These are phyloP conservation scores for Talaromyces nanjingensis DNA, from an alignment of 495 filamentous ascomycete genomes.

Conservation along the genomic window DNA sequence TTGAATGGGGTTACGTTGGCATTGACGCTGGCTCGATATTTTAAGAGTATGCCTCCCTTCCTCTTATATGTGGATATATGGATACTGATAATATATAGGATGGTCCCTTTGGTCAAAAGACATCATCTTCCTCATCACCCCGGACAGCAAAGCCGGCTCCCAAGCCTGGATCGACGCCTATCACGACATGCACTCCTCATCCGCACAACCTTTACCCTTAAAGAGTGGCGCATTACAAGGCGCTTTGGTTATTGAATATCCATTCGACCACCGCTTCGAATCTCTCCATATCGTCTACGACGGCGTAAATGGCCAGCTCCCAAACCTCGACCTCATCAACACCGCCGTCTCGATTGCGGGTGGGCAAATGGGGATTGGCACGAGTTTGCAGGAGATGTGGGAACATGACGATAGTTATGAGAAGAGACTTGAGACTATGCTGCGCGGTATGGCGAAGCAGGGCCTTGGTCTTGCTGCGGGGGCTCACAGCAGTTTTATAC, in stretches of 20 bases:
- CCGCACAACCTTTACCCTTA: conserved; percentile 70
- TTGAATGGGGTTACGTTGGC: conserved; percentile 78
- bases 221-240: conserved; percentile 93
- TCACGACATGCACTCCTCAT: conserved; percentile 71
- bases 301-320: conserved; percentile 90
- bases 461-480: conserved; percentile 84
- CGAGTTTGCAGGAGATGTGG: conserved; percentile 80
- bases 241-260: conserved; percentile 88
- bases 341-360: conserved; percentile 81
- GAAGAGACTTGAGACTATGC: conserved; percentile 79
- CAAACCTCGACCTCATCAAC: conserved; percentile 94
- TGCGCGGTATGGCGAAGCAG: conserved; percentile 90
- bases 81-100: conserved; percentile 37
- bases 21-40: conserved; percentile 84
- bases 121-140: conserved; percentile 84
- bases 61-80: background rate
- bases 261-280: conserved; percentile 74
- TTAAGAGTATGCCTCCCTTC: conserved; percentile 55
- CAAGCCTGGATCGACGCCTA: conserved; percentile 98
- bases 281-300: conserved; percentile 89
- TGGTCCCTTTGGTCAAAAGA: conserved; percentile 99
- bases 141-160: conserved; percentile 81
- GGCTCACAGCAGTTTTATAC: conserved; percentile 90
- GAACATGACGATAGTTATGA: conserved; percentile 74
- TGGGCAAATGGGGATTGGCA: conserved; percentile 86